Evolutionary conservation across 495 filamentous ascomycete species (phyloP), one percentile per base, ranked within the genome.

Genomic region (Penicillium salamii): DNA sequence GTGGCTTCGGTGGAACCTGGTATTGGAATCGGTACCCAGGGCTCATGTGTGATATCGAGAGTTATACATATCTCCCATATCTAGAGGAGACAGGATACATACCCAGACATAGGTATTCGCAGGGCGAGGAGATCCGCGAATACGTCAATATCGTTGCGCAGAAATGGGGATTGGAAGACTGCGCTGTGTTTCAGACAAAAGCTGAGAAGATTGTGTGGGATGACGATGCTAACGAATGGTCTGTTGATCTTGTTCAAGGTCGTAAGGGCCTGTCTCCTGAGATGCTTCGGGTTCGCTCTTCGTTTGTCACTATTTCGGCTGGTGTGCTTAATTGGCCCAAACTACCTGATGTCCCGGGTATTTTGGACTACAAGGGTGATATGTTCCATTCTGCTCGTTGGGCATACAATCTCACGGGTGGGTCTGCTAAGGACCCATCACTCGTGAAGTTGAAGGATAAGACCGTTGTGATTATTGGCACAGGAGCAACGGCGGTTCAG

Each of bases 51-150:
- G 66, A 69, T 42, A 48, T 56, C 8, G 66, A 69, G 26, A 62
- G 58, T 32, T 62, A 61, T 20, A 49, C 50, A 6, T 70, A 72
- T 33, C 49, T 85, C 58, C 80, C 82, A 0, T 54, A 79, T 11
- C 64, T 84, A 14, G 81, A 84, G 34, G 81, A 83, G 57, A 84
- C 72, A 2, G 79, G 74, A 0, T 83, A 78, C 49, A 63, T 82
- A 36, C 81, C 81, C 1, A 70, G 57, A 19, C 62, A 69, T 17
- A 42, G 53, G 34, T 70, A 72, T 35, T 46, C 50, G 1, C 20
- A 36, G 1, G 61, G 63, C 0, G 33, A 52, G 15, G 67, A 70
- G 50, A 26, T 26, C 23, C 3, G 23, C 4, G 23, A 26, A 5
- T 49, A 71, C 42, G 50, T 56, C 2, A 38, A 66, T 23, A 42